These are phyloP conservation scores for Salvia rosmarinus DNA, from an alignment of 257 asterid genomes.

Conservation along the genomic window DNA sequence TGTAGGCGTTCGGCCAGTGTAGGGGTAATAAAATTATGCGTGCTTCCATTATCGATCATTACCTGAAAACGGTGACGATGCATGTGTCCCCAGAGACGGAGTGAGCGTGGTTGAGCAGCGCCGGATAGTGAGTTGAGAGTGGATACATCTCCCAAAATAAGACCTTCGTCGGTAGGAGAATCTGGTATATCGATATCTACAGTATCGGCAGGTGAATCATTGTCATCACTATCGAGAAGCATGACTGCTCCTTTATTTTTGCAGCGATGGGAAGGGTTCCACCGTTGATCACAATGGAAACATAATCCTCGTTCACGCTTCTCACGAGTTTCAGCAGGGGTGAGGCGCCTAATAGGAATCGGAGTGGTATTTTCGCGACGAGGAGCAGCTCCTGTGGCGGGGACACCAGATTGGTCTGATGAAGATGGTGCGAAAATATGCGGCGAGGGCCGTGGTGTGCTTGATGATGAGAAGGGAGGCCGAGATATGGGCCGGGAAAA, in stretches of 20 bases:
- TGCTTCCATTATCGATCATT: background rate
- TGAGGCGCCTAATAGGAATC: background rate
- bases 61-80: background rate
- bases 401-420: too few species aligned
- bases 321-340: background rate
- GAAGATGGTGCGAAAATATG: too few species aligned
- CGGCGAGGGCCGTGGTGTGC: too few species aligned
- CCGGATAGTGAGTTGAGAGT: background rate
- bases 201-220: background rate
- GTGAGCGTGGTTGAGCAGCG: background rate
- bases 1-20: background rate
- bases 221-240: too few species aligned
- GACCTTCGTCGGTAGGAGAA: too few species aligned
- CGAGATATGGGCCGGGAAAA: too few species aligned
- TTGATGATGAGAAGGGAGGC: too few species aligned
- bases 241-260: too few species aligned
- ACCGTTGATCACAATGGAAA: background rate
- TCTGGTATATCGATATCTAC: too few species aligned
- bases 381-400: too few species aligned
- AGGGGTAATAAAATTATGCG: background rate
- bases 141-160: background rate
- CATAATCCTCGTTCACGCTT: background rate
- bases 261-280: background rate
- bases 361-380: background rate
- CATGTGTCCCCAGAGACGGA: background rate